These are phyloP conservation scores for Teratosphaeria pseudoeucalypti DNA, from an alignment of 2,329 filamentous ascomycete genomes.

Conservation along the genomic window DNA sequence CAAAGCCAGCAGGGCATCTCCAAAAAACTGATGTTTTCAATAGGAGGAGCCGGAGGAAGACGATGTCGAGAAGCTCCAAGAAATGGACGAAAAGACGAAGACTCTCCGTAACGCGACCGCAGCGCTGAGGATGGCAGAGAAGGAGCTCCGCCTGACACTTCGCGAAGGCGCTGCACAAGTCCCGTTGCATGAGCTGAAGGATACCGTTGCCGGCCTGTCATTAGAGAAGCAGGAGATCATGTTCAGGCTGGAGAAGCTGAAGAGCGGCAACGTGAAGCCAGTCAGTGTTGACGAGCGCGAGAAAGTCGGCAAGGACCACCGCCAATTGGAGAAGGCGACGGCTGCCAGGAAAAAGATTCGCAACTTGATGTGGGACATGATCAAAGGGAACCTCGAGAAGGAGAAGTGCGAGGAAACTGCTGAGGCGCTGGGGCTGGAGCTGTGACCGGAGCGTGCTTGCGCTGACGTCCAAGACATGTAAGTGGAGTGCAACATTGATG, in stretches of 20 bases:
- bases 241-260: constrained; percentile 31
- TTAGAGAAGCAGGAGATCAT: constrained; percentile 33
- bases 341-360: constrained; percentile 39
- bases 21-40: background rate
- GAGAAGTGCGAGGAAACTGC: constrained; percentile 29
- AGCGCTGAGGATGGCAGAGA: constrained; percentile 36
- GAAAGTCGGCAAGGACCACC: constrained; percentile 37
- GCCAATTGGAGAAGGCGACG: constrained; percentile 31
- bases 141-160: constrained; percentile 39
- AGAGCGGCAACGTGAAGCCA: constrained; percentile 32
- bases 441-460: constrained; percentile 3
- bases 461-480: background rate
- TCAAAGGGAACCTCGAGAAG: constrained; percentile 39
- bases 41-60: constrained; percentile 42
- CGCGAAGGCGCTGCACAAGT: constrained; percentile 38
- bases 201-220: constrained; percentile 34
- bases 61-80: constrained; percentile 38
- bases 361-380: constrained; percentile 40
- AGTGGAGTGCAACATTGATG: background rate
- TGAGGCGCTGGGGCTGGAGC: constrained; percentile 28
- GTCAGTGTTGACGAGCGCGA: constrained; percentile 40
- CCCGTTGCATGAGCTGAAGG: constrained; percentile 41
- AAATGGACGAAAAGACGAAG: constrained; percentile 40
- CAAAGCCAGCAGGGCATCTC: background rate
- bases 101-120: constrained; percentile 36